These are phyloP conservation scores for Gloeopeniophorella convolvens DNA, from an alignment of 768 basidiomycete species.

Conservation along the genomic window DNA sequence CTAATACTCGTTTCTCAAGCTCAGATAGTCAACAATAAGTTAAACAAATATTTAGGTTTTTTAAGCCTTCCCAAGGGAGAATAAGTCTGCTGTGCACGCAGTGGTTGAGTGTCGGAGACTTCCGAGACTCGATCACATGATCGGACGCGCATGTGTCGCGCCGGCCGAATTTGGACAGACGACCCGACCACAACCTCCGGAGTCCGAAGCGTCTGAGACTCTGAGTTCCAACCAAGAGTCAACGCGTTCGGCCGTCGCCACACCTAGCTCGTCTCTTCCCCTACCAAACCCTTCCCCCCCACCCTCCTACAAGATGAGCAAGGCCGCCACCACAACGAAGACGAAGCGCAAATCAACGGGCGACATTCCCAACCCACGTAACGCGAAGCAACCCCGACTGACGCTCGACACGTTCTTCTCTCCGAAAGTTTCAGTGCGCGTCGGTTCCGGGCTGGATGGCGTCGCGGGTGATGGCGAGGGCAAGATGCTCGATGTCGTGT, in stretches of 20 bases:
- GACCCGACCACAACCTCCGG: no score
- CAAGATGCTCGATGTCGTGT: constrained; percentile 31
- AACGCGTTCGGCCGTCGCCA: no score
- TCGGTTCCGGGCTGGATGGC: constrained; percentile 17
- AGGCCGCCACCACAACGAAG: neutral
- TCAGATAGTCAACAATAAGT: no score
- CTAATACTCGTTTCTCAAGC: no score
- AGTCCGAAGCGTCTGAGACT: no score
- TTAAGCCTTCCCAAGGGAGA: no score
- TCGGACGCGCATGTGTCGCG: constrained; percentile 3
- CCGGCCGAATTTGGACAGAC: neutral
- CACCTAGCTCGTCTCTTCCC: no score
- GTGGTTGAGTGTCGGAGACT: neutral
- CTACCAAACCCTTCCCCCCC: neutral
- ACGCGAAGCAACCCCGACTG: constrained; percentile 27
- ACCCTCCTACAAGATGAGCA: constrained; percentile 12
- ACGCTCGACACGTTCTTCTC: constrained; percentile 33
- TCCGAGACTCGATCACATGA: constrained; percentile 14
- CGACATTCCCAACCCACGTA: constrained; percentile 13
- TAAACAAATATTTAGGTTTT: no score
- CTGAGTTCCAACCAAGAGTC: no score
- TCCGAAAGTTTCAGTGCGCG: constrained; percentile 22
- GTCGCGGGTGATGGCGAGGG: constrained; percentile 14
- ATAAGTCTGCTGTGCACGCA: no score
- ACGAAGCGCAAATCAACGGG: constrained; percentile 29